Base-by-base conservation (phyloP, 2,329 filamentous ascomycete genomes). In the Trichoderma brevicompactum region DNA sequence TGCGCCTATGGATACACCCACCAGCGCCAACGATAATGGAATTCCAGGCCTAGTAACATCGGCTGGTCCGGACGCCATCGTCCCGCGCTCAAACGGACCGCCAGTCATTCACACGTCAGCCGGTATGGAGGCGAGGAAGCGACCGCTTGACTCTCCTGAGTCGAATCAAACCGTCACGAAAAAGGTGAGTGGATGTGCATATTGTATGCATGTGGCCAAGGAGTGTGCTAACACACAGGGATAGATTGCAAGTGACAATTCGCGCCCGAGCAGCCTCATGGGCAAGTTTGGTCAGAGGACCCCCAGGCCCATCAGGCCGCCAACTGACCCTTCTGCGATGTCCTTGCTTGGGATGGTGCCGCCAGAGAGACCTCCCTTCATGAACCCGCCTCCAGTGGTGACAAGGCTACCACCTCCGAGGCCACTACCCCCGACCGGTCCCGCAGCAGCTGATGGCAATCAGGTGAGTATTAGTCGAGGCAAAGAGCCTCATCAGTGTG, bases 271-370 rank as follows among this genome's bases (percentile, higher is more conserved):
- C 43, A 70, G 75, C 2, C 69, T 79, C 2, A 70, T 75, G 72
- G 71, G 74, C 68, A 79, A 79, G 63, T 79, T 79, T 67, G 73
- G 74, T 19, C 70, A 72, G 59, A 78, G 71, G 65, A 3, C 36
- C 10, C 70, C 74, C 13, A 69, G 70, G 44, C 70, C 70, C 8
- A 66, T 70, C 4, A 73, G 74, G 64, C 69, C 71, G n/a, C 76
- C 77, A n/a, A 75, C 74, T 34, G 83, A 85, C 62, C 83, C 83
- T 2, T 83, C 83, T 2, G 83, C 82, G 17, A 82, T 85, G 81
- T 79, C 82, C 64, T 79, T 82, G 19, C 74, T 85, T 52, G 82
- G 82, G 7, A 72, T 85, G 68, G 76, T 72, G 10, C 81, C 82
- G 23, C 82, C 81, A 7, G 77, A 80, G 66, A 75, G 81, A 43